Conservation (phyloP, 148 eudicot genomes). For the Agrostemma githago region DNA sequence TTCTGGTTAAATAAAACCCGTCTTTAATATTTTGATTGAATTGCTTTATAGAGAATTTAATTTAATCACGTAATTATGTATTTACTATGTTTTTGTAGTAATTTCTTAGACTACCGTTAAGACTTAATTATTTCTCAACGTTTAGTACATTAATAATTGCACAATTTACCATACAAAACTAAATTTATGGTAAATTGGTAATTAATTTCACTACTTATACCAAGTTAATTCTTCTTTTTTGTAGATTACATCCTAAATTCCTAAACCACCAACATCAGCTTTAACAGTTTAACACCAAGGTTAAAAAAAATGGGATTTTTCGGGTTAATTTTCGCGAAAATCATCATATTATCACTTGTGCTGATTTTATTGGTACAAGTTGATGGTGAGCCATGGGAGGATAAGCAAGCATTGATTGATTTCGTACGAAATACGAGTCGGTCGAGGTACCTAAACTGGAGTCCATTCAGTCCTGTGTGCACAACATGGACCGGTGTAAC, state of each 20-base stretch:
- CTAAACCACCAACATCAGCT: background rate
- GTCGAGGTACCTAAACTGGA: constrained; percentile 47
- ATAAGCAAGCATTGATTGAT: constrained; percentile 54
- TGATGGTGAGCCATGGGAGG: constrained; percentile 44
- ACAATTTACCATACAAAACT: background rate
- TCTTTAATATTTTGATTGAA: no score
- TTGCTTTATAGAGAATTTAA: constrained; percentile 3
- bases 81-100: constrained; percentile 1
- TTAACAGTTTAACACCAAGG: background rate
- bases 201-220: background rate
- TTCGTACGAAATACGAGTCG: constrained; percentile 30
- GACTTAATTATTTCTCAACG: constrained; percentile 14
- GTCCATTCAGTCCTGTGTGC: constrained; percentile 40
- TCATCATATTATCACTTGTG: constrained; percentile 24
- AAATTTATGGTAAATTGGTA: background rate
- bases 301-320: constrained; percentile 31
- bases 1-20: background rate
- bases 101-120: constrained; percentile 28
- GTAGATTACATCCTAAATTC: background rate
- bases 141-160: constrained; percentile 12
- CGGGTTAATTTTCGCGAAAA: constrained; percentile 35
- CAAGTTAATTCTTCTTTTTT: background rate
- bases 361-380: constrained; percentile 19
- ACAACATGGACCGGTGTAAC: constrained; percentile 55
- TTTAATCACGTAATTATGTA: constrained; percentile 8